These are phyloP conservation scores for Salix dunnii DNA, from an alignment of 345 rosid species.

Conservation along the genomic window DNA sequence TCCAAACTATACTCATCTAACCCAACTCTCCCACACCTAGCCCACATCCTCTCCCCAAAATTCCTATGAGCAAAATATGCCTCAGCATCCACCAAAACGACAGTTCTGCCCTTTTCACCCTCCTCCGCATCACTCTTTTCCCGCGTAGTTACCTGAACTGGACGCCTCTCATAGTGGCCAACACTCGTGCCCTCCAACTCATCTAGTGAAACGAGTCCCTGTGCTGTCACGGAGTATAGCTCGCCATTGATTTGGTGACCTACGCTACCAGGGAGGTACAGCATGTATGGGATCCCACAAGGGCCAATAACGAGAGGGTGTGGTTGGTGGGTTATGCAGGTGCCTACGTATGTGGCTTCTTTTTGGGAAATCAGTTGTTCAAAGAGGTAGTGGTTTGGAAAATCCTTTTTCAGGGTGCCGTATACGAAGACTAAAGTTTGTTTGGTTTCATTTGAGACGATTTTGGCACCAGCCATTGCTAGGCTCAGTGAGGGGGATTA, in stretches of 20 bases:
- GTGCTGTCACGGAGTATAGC: conserved; percentile 54
- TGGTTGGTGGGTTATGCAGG: conserved; percentile 33
- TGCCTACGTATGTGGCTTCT: conserved; percentile 50
- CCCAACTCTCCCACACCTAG: conserved; percentile 45
- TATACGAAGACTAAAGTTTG: conserved; percentile 47
- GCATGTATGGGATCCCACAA: conserved; percentile 62
- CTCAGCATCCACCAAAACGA: conserved; percentile 42
- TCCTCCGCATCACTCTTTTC: conserved; percentile 7
- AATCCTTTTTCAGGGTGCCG: conserved; percentile 63
- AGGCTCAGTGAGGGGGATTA: neutral
- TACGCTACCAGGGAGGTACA: conserved; percentile 45
- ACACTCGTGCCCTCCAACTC: conserved; percentile 52
- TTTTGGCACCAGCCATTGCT: conserved; percentile 14
- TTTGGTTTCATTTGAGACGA: neutral
- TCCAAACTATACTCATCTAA: conserved; percentile 39
- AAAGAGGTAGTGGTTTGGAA: conserved; percentile 44
- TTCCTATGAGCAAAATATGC: conserved; percentile 59
- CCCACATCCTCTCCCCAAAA: conserved; percentile 62
- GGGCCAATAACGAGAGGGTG: conserved; percentile 75
- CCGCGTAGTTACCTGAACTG: conserved; percentile 27
- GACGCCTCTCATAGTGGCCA: conserved; percentile 73
- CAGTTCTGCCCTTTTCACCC: conserved; percentile 7
- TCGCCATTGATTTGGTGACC: conserved; percentile 62
- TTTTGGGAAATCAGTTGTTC: conserved; percentile 35
- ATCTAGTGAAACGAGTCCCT: conserved; percentile 50